A percentile compares a stretch with the other conserved stretches of the same genome.
These are phyloP conservation scores for Leucosporidium scottii DNA, from an alignment of 768 basidiomycete genomes.

Conservation along the genomic window DNA sequence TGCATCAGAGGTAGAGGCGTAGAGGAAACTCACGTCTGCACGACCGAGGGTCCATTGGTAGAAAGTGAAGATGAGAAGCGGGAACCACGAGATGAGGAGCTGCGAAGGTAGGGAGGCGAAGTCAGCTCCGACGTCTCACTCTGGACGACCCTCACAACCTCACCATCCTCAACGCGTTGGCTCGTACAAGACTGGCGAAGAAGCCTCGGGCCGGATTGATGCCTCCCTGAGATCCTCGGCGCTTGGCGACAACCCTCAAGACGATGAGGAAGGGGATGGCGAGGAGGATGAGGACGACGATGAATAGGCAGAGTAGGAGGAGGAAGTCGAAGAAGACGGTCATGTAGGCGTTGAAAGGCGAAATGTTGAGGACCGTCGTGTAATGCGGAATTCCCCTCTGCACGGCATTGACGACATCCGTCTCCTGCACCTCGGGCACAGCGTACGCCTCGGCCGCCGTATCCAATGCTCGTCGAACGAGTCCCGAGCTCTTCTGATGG, in stretches of 20 bases:
- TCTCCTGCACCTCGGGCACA: slow-evolving; percentile 47
- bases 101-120: slow-evolving; percentile 36
- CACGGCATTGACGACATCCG: slow-evolving; percentile 42
- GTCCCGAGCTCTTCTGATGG: neutral
- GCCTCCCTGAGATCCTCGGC: slow-evolving; percentile 31
- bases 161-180: slow-evolving; percentile 14
- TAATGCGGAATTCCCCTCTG: slow-evolving; percentile 43
- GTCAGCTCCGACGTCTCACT: no score
- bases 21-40: slow-evolving; percentile 6
- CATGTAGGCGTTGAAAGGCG: slow-evolving; percentile 81
- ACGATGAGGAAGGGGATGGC: slow-evolving; percentile 41
- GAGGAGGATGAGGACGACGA: slow-evolving; percentile 52
- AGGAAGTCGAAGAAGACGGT: slow-evolving; percentile 66
- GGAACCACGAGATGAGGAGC: slow-evolving; percentile 60
- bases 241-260: neutral
- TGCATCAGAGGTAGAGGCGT: fast-evolving
- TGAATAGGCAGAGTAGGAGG: slow-evolving; percentile 52
- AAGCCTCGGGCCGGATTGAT: slow-evolving; percentile 37
- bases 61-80: slow-evolving; percentile 68
- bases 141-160: neutral
- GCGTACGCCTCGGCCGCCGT: slow-evolving; percentile 22
- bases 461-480: neutral
- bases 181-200: slow-evolving; percentile 38
- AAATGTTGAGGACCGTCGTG: slow-evolving; percentile 64
- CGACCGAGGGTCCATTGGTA: slow-evolving; percentile 69